A percentile compares a stretch with the other conserved stretches of the same genome.
These are phyloP conservation scores for Begonia fuchsioides DNA, from an alignment of 306 rosid genomes.

Conservation along the genomic window DNA sequence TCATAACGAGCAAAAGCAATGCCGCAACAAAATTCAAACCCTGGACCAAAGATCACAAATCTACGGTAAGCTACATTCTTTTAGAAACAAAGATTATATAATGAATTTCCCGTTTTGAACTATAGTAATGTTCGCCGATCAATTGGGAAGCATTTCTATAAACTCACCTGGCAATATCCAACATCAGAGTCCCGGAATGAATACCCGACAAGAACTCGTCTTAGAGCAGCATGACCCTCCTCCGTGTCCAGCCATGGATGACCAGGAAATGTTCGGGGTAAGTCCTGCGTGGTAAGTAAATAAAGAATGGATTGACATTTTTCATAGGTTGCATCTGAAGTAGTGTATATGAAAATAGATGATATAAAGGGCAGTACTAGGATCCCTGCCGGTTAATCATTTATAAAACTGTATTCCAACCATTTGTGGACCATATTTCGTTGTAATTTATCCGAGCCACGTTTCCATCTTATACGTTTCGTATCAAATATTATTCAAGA, in stretches of 20 bases:
- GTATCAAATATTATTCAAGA: no score
- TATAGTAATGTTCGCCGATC: no score
- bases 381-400: no score
- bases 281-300: conserved; percentile 36
- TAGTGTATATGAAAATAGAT: neutral
- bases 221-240: conserved; percentile 85
- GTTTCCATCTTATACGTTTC: no score
- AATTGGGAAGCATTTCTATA: neutral
- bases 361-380: no score
- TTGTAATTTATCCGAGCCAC: no score
- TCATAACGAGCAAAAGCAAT: conserved; percentile 86
- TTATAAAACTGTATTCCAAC: no score
- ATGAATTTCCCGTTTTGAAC: no score
- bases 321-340: neutral
- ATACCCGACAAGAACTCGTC: conserved; percentile 92
- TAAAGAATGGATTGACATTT: conserved; percentile 2
- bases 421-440: no score
- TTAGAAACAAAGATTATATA: no score
- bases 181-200: conserved; percentile 99
- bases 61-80: no score
- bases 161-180: conserved; percentile 90
- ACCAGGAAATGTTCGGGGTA: conserved; percentile 94
- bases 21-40: conserved; percentile 97
- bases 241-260: conserved; percentile 95
- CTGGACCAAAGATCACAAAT: conserved; percentile 26